Evolutionary conservation across 805 yeast species (phyloP).

Genomic region (Sugiyamaella boreocaroliniensis): DNA sequence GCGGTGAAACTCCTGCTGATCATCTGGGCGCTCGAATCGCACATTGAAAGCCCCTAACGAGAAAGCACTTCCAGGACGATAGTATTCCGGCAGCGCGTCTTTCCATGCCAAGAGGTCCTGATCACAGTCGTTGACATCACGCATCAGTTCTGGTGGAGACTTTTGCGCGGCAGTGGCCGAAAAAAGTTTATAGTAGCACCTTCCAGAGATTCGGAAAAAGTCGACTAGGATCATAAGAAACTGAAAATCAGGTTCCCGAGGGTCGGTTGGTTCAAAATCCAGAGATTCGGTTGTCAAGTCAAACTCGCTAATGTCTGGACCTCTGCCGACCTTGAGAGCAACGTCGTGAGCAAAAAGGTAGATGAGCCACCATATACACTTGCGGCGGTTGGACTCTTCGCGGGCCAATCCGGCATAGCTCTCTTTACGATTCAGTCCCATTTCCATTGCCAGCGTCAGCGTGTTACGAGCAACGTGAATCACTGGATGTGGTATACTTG

Average conservation of each 20-base stretch:
- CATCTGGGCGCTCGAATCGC: neutral
- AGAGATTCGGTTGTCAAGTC: conserved; percentile 17
- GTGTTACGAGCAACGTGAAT: conserved; percentile 30
- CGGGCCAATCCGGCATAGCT: conserved; percentile 33
- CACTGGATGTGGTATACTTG: conserved; percentile 9
- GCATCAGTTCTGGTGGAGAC: conserved; percentile 11
- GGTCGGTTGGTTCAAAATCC: neutral
- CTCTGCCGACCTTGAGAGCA: conserved; percentile 43
- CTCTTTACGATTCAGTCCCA: conserved; percentile 52
- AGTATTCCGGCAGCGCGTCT: conserved; percentile 13
- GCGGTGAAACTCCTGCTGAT: conserved; percentile 3
- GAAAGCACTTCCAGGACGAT: conserved; percentile 14
- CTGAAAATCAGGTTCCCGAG: neutral
- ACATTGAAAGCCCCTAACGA: neutral
- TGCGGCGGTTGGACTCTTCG: conserved; percentile 35
- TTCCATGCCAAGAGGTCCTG: conserved; percentile 19
- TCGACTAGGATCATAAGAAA: neutral
- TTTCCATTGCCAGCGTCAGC: conserved; percentile 47
- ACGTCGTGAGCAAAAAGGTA: conserved; percentile 41
- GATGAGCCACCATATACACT: conserved; percentile 45
- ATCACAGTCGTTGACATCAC: conserved; percentile 15
- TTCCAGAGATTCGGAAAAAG: conserved; percentile 12
- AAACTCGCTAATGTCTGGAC: conserved; percentile 35
- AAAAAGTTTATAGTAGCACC: conserved; percentile 12
- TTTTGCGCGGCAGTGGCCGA: conserved; percentile 14